Conservation (phyloP, 1,284 basidiomycete species). For the Dichomitus squalens region DNA sequence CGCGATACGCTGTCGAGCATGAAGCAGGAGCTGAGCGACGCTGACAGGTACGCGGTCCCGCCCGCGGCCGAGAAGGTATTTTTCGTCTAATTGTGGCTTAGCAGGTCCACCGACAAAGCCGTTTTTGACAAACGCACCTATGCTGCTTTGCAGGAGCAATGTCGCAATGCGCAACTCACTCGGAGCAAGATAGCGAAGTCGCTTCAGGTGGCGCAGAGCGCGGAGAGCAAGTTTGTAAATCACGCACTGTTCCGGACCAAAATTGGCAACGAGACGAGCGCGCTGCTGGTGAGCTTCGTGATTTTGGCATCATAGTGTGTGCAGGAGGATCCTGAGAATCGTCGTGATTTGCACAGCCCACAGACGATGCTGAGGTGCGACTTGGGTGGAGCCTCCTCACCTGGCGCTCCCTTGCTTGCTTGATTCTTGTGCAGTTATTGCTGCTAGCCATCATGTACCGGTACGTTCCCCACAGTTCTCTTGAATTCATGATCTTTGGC, state of each 20-base stretch:
- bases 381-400: conserved; percentile 27
- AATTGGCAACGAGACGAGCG: conserved; percentile 39
- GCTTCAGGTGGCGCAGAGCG: conserved; percentile 38
- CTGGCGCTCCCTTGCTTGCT: conserved; percentile 26
- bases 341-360: conserved; percentile 4
- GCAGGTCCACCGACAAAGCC: conserved; percentile 16
- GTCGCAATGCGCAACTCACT: conserved; percentile 50
- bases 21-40: conserved; percentile 53
- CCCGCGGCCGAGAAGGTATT: conserved; percentile 14
- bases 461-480: conserved; percentile 18
- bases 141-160: conserved; percentile 54
- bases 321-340: background rate
- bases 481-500: background rate
- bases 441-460: conserved; percentile 31
- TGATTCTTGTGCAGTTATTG: conserved; percentile 28
- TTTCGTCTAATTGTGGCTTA: conserved; percentile 33
- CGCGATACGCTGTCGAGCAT: conserved; percentile 58
- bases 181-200: conserved; percentile 48
- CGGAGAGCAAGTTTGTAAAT: conserved; percentile 39
- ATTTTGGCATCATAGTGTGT: background rate
- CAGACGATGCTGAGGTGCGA: conserved; percentile 17
- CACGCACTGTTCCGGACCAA: conserved; percentile 39
- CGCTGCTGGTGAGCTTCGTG: conserved; percentile 32
- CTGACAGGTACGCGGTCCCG: conserved; percentile 47
- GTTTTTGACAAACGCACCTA: conserved; percentile 46